Percentiles rank a stretch among this genome's conserved stretches.
These are phyloP conservation scores for Sarocladium kiliense DNA, from an alignment of 2,329 filamentous ascomycete genomes.

Conservation along the genomic window DNA sequence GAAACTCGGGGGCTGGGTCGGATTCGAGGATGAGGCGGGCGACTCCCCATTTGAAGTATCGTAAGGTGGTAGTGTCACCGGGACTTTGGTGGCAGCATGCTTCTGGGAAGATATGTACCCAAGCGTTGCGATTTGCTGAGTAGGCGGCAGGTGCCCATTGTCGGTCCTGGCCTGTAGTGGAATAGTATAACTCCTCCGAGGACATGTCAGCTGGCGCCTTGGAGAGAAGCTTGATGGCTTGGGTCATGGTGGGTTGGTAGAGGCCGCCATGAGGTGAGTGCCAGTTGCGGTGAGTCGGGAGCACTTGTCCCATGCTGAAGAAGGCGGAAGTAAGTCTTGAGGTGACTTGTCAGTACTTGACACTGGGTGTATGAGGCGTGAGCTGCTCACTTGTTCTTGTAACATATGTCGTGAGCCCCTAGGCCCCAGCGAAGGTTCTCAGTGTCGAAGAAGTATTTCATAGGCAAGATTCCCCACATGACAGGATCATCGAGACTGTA, in stretches of 20 bases:
- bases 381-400: slow-evolving; percentile 67
- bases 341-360: not conserved
- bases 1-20: slow-evolving; percentile 78
- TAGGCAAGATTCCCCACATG: slow-evolving; percentile 84
- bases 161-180: slow-evolving; percentile 60
- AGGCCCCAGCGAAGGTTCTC: slow-evolving; percentile 81
- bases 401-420: slow-evolving; percentile 94
- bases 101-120: slow-evolving; percentile 96
- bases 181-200: slow-evolving; percentile 44
- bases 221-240: slow-evolving; percentile 81
- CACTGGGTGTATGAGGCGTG: not conserved
- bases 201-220: slow-evolving; percentile 45
- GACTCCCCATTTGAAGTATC: slow-evolving; percentile 98
- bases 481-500: slow-evolving; percentile 85
- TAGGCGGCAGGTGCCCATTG: slow-evolving; percentile 71
- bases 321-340: slow-evolving; percentile 65
- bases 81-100: slow-evolving; percentile 88
- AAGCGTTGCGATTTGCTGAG: slow-evolving; percentile 63
- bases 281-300: slow-evolving; percentile 78
- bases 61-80: slow-evolving; percentile 58
- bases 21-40: slow-evolving; percentile 87
- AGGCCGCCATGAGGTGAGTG: slow-evolving; percentile 79
- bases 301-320: slow-evolving; percentile 83
- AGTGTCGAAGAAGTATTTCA: slow-evolving; percentile 65
- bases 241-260: slow-evolving; percentile 82